phyloP scores from a whole-genome alignment of 2,329 filamentous ascomycete species.

The Chaetomium strumarium region DNA sequence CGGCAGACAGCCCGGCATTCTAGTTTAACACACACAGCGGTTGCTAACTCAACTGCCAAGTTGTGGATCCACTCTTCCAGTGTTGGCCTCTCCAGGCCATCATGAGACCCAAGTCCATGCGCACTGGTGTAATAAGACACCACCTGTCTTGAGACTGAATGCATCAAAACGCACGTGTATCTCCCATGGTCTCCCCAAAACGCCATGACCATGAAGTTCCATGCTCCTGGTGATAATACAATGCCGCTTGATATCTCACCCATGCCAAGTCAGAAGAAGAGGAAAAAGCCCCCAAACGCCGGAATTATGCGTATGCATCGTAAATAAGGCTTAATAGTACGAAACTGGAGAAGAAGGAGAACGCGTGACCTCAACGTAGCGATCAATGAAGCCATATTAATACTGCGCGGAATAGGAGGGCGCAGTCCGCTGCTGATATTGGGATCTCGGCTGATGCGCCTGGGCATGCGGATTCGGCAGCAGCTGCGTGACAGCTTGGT shows the following conservation, averaged over 20 bases:
- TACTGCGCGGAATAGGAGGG: conserved; percentile 7
- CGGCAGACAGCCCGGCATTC: no score
- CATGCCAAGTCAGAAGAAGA: background rate
- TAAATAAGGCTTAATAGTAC: background rate
- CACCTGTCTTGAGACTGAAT: background rate
- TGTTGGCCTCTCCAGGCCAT: background rate
- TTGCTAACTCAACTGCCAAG: no score
- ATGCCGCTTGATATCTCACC: background rate
- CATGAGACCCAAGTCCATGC: background rate
- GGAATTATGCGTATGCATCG: conserved; percentile 12
- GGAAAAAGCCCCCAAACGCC: background rate
- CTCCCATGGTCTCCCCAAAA: background rate
- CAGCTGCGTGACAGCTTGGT: conserved; percentile 2
- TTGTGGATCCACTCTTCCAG: no score
- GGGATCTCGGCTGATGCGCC: background rate
- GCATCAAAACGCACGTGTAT: background rate
- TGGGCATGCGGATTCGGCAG: conserved; percentile 4
- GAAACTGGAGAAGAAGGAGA: background rate
- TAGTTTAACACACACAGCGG: no score
- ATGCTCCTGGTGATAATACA: background rate
- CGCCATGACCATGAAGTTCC: background rate
- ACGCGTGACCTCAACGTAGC: background rate
- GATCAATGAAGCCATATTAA: background rate
- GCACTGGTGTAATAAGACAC: background rate
- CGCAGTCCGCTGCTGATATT: background rate